These are phyloP conservation scores for Parachaetomium inaequale DNA, from an alignment of 495 filamentous ascomycete genomes.

Conservation along the genomic window DNA sequence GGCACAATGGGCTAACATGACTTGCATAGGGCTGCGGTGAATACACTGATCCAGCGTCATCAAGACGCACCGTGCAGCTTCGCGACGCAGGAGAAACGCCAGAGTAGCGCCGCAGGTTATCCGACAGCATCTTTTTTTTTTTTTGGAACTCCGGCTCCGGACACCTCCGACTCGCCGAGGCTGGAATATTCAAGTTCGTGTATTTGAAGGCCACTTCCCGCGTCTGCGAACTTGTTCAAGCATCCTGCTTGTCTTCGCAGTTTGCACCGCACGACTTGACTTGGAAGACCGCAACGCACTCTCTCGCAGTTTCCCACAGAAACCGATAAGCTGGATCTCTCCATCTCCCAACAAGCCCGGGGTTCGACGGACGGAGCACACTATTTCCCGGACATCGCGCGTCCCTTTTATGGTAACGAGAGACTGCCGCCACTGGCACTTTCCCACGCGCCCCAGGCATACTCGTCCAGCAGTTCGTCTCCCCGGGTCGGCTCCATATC, in stretches of 20 bases:
- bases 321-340: conserved; percentile 99
- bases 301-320: conserved; percentile 24
- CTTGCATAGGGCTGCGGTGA: no score
- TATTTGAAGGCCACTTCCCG: not conserved
- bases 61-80: no score
- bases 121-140: not conserved
- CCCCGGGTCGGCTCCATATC: conserved; percentile 67
- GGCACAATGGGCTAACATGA: no score
- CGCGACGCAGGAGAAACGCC: no score
- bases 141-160: no score
- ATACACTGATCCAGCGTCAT: no score
- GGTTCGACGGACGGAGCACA: conserved; percentile 74
- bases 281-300: not conserved
- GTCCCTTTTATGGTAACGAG: conserved; percentile 65
- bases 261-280: not conserved
- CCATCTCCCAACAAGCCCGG: conserved; percentile 87
- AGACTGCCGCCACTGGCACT: conserved; percentile 74
- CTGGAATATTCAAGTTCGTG: not conserved
- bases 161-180: not conserved
- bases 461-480: conserved; percentile 63
- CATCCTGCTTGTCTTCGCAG: not conserved
- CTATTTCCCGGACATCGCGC: conserved; percentile 67
- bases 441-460: conserved; percentile 58
- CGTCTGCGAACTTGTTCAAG: not conserved
- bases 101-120: no score